Conservation (phyloP, 2,329 filamentous ascomycete genomes). For the Dichotomopilus funicola region DNA sequence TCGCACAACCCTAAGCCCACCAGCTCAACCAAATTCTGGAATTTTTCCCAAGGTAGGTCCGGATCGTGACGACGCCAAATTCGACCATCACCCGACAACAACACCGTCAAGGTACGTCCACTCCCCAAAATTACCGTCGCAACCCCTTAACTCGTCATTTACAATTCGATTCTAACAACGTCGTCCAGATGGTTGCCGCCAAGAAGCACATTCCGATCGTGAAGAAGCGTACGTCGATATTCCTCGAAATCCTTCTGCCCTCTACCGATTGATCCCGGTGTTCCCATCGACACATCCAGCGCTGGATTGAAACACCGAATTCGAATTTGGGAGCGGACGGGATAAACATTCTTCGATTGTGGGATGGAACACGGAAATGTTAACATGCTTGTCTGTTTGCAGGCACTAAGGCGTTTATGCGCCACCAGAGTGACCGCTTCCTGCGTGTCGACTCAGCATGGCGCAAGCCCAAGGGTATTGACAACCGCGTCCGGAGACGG, state of each 20-base stretch:
- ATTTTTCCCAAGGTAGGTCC: slow-evolving; percentile 23
- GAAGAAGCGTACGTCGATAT: slow-evolving; percentile 87
- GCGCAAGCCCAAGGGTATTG: slow-evolving; percentile 99
- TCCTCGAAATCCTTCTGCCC: slow-evolving; percentile 19
- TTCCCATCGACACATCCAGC: no score
- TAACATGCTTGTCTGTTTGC: slow-evolving; percentile 35
- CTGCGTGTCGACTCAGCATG: slow-evolving; percentile 84
- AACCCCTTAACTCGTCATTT: background rate
- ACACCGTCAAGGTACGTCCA: slow-evolving; percentile 25
- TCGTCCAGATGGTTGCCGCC: slow-evolving; percentile 80
- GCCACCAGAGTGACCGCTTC: slow-evolving; percentile 97
- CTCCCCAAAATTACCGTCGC: background rate
- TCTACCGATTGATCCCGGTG: slow-evolving; percentile 1
- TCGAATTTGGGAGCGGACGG: no score
- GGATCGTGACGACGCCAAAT: slow-evolving; percentile 24
- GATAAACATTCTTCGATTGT: background rate
- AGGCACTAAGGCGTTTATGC: slow-evolving; percentile 92
- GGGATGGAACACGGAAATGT: slow-evolving; percentile 22
- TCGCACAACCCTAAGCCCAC: slow-evolving; percentile 26
- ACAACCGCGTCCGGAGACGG: slow-evolving; percentile 93
- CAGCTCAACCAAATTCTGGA: slow-evolving; percentile 22
- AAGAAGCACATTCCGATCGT: slow-evolving; percentile 99
- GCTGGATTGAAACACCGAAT: no score
- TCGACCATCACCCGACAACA: slow-evolving; percentile 25
- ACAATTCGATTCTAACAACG: slow-evolving; percentile 25